These are phyloP conservation scores for Plasmodium vinckei DNA, from an alignment of 169 alveolate species.

Conservation along the genomic window DNA sequence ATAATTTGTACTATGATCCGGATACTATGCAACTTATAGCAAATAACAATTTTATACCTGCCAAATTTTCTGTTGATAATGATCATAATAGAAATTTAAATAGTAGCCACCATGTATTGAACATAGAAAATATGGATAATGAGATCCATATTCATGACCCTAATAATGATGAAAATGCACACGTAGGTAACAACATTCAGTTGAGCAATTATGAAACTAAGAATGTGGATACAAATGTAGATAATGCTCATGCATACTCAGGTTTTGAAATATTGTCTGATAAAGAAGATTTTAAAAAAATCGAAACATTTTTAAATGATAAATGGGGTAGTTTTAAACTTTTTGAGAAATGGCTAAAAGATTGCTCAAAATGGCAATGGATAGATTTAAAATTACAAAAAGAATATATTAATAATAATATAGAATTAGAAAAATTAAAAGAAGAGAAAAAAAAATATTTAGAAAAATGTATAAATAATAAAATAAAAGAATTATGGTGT, in stretches of 20 bases:
- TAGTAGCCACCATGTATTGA: too few relatives aligned
- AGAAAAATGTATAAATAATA: slow-evolving; percentile 67
- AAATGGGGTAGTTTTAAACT: slow-evolving; percentile 68
- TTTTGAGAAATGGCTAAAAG: slow-evolving; percentile 68
- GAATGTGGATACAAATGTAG: neutral
- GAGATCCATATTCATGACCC: neutral
- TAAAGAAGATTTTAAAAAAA: slow-evolving; percentile 46
- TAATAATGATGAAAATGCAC: neutral
- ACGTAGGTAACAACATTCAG: neutral
- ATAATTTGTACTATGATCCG: too few relatives aligned
- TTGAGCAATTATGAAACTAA: neutral
- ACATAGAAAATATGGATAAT: too few relatives aligned
- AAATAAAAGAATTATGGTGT: slow-evolving; percentile 73
- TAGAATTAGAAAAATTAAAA: slow-evolving; percentile 56
- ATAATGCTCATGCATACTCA: neutral
- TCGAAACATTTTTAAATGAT: slow-evolving; percentile 49
- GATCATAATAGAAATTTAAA: too few relatives aligned
- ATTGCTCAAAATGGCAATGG: slow-evolving; percentile 75
- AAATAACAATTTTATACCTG: too few relatives aligned
- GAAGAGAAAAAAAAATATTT: slow-evolving; percentile 60
- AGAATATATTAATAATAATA: slow-evolving; percentile 42
- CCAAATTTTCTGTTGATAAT: too few relatives aligned
- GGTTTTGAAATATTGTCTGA: slow-evolving; percentile 62
- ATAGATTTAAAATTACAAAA: slow-evolving; percentile 66
- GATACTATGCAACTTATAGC: too few relatives aligned